Conservation (phyloP, 176 grass and related monocot species). For the Avena atlantica region DNA sequence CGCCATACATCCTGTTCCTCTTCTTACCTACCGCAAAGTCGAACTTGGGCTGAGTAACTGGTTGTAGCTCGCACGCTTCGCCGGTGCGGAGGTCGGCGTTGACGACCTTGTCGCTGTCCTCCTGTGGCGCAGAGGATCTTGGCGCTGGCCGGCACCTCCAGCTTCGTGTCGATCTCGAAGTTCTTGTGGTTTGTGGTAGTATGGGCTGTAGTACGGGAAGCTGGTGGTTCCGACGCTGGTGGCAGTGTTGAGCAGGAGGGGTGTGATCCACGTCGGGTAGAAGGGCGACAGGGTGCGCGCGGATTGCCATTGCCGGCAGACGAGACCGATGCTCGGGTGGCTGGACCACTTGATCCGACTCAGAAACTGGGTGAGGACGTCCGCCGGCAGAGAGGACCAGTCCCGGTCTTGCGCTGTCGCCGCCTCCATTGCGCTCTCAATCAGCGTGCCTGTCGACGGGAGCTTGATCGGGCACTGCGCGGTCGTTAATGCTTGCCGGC, state of each 20-base stretch:
- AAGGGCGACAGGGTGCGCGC: neutral
- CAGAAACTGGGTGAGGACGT: neutral
- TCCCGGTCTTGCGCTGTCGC: neutral
- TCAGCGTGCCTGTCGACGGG: too few relatives aligned
- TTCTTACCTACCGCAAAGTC: neutral
- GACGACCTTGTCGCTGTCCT: neutral
- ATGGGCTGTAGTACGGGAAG: constrained; percentile 42
- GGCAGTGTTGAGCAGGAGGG: neutral
- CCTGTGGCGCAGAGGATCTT: constrained; percentile 33
- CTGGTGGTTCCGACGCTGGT: neutral
- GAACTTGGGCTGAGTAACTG: neutral
- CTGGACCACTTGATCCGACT: neutral
- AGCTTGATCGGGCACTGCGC: too few relatives aligned
- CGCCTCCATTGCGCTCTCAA: neutral
- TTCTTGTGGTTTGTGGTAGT: constrained; percentile 31
- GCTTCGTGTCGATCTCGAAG: constrained; percentile 16
- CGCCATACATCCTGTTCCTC: too few relatives aligned
- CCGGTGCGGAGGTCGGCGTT: constrained; percentile 11
- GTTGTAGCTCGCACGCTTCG: neutral
- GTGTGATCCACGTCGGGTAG: constrained; percentile 38
- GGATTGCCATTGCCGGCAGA: constrained; percentile 13
- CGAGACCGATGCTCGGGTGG: neutral
- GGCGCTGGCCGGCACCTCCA: neutral
- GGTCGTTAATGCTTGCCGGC: too few relatives aligned
- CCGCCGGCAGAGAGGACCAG: constrained; percentile 29